Base-by-base conservation (phyloP, 768 basidiomycete species). In the Hericium coralloides region DNA sequence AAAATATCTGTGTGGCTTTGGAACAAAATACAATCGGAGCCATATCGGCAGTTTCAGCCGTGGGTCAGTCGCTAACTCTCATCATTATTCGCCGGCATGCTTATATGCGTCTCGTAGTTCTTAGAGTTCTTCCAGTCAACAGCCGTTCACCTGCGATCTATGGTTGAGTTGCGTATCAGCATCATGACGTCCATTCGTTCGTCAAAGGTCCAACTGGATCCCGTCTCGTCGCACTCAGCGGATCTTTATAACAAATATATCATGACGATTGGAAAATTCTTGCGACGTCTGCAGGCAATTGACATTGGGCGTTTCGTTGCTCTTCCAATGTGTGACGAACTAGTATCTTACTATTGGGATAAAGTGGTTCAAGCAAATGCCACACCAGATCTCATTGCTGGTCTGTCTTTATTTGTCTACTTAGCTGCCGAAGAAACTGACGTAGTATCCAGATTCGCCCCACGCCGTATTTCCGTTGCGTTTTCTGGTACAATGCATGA, bases 401-500 rank as follows among this genome's bases (percentile, higher is more conserved):
- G 89, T 85, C 63, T 49, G 54, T 52, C 1, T 18, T 23, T 8
- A 22, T 36, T 54, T 9, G 38, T 47, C 37, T 38, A 18, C 12
- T 49, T 20, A 41, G 18, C n/a, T 51, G 18, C 22, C 36, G 15
- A 18, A 26, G 17, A 55, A 37, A 49, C 56, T 38, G 17, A 50
- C 37, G 26, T 20, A 9, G 31, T 54, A 18, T 38, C 15, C 57
- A 92, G 89, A 92, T 67, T 79, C 83, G 0, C 67, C 74, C 31
- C 70, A 75, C 47, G 86, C 83, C 2, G 68, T 84, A 2, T 92
- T 84, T 65, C 91, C 92, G n/a, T 75, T 88, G 22, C 82, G 85
- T 12, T 83, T 89, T 64, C 73, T 93, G 57, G 87, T 92, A 0
- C 90, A 92, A 65, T 87, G 85, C 2, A 85, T 93, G 83, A 85